Evolutionary conservation across 2,329 filamentous ascomycete species (phyloP).

Genomic region (Colletotrichum scovillei): DNA sequence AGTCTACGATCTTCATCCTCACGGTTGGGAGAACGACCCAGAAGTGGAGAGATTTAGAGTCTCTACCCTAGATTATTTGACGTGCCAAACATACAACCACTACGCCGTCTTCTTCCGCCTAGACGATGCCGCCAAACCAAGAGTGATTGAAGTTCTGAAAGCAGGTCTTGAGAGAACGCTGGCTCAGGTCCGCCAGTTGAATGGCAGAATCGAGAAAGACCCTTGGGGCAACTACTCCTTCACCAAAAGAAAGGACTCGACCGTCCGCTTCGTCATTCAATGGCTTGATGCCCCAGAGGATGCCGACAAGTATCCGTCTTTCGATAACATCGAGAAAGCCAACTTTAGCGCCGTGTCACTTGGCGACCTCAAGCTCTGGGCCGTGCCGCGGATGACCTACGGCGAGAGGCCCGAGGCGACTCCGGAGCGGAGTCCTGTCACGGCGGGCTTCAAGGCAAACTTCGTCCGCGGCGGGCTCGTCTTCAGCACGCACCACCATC

Average conservation of each 20-base stretch:
- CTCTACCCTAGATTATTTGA: slow-evolving; percentile 51
- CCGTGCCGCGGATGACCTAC: slow-evolving; percentile 50
- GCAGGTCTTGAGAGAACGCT: slow-evolving; percentile 50
- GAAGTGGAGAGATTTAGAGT: slow-evolving; percentile 50
- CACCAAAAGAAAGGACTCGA: slow-evolving; percentile 47
- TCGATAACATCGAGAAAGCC: slow-evolving; percentile 49
- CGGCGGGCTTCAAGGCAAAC: slow-evolving; percentile 53
- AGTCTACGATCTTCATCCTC: slow-evolving; percentile 44
- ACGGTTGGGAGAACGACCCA: slow-evolving; percentile 50
- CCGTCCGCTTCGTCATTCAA: slow-evolving; percentile 49
- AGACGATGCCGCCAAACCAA: slow-evolving; percentile 39
- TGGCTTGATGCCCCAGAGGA: slow-evolving; percentile 46
- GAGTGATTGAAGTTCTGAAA: slow-evolving; percentile 42
- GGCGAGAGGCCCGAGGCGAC: slow-evolving; percentile 52
- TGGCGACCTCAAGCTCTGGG: slow-evolving; percentile 47
- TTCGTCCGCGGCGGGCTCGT: slow-evolving; percentile 54
- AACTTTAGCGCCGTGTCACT: slow-evolving; percentile 47
- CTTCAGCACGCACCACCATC: slow-evolving; percentile 54
- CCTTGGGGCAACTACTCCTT: slow-evolving; percentile 49
- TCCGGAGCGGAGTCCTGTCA: slow-evolving; percentile 45
- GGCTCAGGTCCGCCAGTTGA: slow-evolving; percentile 50
- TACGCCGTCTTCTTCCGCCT: slow-evolving; percentile 53
- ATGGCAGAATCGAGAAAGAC: slow-evolving; percentile 53
- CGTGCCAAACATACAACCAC: slow-evolving; percentile 47
- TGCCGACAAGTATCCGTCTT: slow-evolving; percentile 37